These are phyloP conservation scores for Geotrichum candidum DNA, from an alignment of 1,139 yeast species.

Conservation along the genomic window DNA sequence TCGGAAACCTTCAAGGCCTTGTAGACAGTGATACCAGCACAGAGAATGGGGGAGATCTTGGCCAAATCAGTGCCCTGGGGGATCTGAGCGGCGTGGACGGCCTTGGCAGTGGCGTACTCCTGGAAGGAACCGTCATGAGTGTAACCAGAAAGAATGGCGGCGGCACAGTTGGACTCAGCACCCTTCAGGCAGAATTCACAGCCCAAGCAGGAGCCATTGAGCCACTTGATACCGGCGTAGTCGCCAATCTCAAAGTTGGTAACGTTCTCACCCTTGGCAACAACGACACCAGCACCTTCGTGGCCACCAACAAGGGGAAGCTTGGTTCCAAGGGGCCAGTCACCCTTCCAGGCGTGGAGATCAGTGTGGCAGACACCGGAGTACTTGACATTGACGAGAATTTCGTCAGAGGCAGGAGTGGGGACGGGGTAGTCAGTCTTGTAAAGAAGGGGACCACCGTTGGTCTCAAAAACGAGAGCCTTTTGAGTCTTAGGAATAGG, in stretches of 20 bases:
- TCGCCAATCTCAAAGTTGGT: slow-evolving; percentile 70
- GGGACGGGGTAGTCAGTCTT: slow-evolving; percentile 58
- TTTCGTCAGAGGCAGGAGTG: slow-evolving; percentile 51
- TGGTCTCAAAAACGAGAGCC: slow-evolving; percentile 64
- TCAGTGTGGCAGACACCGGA: slow-evolving; percentile 68
- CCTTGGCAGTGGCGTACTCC: slow-evolving; percentile 80
- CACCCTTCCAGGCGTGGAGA: slow-evolving; percentile 69
- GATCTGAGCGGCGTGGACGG: slow-evolving; percentile 75
- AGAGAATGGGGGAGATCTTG: slow-evolving; percentile 63
- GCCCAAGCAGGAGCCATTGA: slow-evolving; percentile 65
- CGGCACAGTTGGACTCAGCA: slow-evolving; percentile 63
- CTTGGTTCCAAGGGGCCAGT: slow-evolving; percentile 61
- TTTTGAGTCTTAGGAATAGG: slow-evolving; percentile 59
- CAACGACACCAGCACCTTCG: slow-evolving; percentile 84
- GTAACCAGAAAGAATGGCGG: slow-evolving; percentile 69
- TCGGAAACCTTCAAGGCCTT: slow-evolving; percentile 71
- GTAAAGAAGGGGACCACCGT: slow-evolving; percentile 59
- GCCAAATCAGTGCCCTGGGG: slow-evolving; percentile 69
- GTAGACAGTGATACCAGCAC: slow-evolving; percentile 84
- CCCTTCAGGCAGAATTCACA: slow-evolving; percentile 70
- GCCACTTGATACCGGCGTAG: slow-evolving; percentile 66
- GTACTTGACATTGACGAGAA: slow-evolving; percentile 56
- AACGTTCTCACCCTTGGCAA: slow-evolving; percentile 63
- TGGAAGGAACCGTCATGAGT: slow-evolving; percentile 81
- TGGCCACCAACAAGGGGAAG: slow-evolving; percentile 75